phyloP scores from a whole-genome alignment of 805 yeast genomes.

The Lipomyces chichibuensis region DNA sequence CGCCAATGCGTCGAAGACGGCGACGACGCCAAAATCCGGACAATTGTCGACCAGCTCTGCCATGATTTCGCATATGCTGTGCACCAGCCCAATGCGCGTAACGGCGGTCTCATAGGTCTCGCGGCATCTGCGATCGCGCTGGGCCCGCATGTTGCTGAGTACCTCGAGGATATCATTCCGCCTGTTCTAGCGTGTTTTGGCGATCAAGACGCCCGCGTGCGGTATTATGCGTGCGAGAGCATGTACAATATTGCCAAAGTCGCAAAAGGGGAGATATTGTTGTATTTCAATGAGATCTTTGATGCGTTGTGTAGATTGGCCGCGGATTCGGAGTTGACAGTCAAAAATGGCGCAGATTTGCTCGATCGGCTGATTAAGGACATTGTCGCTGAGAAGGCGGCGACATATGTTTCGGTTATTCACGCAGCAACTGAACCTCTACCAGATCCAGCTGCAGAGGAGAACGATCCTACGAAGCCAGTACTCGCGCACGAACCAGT shows the following conservation, averaged over 20 bases:
- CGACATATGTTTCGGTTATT: constrained; percentile 78
- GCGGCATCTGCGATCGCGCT: constrained; percentile 96
- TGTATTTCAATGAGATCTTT: constrained; percentile 91
- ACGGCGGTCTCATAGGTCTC: constrained; percentile 93
- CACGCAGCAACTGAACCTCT: constrained; percentile 42
- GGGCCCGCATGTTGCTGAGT: constrained; percentile 81
- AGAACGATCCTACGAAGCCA: constrained; percentile 40
- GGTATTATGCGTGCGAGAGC: constrained; percentile 96
- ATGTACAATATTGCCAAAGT: constrained; percentile 94
- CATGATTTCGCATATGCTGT: constrained; percentile 79
- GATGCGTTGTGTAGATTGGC: constrained; percentile 78
- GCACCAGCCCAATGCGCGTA: constrained; percentile 83
- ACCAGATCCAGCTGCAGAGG: constrained; percentile 29
- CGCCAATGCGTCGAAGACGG: constrained; percentile 65
- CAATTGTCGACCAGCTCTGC: constrained; percentile 71
- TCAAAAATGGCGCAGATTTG: constrained; percentile 92
- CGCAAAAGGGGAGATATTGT: constrained; percentile 89
- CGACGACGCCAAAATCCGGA: constrained; percentile 61
- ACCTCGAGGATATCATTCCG: constrained; percentile 81
- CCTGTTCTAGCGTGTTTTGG: constrained; percentile 95
- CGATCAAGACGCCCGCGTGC: constrained; percentile 94
- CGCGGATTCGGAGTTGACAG: constrained; percentile 68
- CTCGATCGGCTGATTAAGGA: constrained; percentile 89
- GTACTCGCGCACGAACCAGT: constrained; percentile 41
- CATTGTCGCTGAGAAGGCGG: constrained; percentile 91